These are phyloP conservation scores for Mangifera indica DNA, from an alignment of 345 rosid genomes.

Conservation along the genomic window DNA sequence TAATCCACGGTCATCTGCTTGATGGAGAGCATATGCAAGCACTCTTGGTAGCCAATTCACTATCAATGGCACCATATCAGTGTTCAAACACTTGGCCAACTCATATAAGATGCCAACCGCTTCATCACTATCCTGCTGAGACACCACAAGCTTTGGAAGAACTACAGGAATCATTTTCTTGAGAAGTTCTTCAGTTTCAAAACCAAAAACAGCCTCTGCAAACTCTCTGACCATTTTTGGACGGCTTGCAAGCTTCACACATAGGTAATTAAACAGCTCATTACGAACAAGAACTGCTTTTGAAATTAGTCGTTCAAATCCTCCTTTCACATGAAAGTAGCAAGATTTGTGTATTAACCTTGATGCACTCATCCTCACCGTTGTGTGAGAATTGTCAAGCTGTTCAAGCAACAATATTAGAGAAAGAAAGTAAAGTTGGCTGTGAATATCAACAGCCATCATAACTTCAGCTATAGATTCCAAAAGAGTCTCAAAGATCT, in stretches of 20 bases:
- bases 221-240: conserved; percentile 75
- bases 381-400: conserved; percentile 70
- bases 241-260: conserved; percentile 57
- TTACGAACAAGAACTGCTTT: conserved; percentile 56
- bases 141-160: conserved; percentile 91
- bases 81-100: conserved; percentile 70
- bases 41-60: conserved; percentile 93
- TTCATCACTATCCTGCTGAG: conserved; percentile 60
- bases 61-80: conserved; percentile 65
- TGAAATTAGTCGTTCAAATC: conserved; percentile 56
- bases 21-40: conserved; percentile 88
- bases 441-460: conserved; percentile 61
- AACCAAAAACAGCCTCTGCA: conserved; percentile 84
- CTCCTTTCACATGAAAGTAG: conserved; percentile 74
- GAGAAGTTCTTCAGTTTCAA: conserved; percentile 67
- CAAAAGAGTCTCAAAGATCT: conserved; percentile 70
- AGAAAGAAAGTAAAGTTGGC: conserved; percentile 61
- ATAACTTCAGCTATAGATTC: conserved; percentile 75
- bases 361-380: conserved; percentile 67
- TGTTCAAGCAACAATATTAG: conserved; percentile 81
- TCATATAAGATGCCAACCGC: conserved; percentile 59
- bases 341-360: conserved; percentile 70
- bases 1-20: conserved; percentile 56
- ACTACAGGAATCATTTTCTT: conserved; percentile 76
- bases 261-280: conserved; percentile 65